These are phyloP conservation scores for Chrysosporium queenslandicum DNA, from an alignment of 2,329 filamentous ascomycete species.

Conservation along the genomic window DNA sequence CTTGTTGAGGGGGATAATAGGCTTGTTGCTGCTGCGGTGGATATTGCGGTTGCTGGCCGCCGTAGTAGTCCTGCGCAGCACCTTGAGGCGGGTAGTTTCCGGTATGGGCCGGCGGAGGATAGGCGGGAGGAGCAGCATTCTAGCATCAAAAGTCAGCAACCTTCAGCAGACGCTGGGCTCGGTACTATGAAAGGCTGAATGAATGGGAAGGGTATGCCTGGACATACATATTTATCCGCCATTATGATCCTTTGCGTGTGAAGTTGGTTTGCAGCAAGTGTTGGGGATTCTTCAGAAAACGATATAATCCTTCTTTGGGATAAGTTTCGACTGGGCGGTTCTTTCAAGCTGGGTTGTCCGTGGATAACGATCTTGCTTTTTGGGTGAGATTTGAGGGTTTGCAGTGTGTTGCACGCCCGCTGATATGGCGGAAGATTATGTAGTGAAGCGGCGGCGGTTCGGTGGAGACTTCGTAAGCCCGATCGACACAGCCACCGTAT, in stretches of 20 bases:
- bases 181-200: neutral
- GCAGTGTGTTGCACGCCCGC: too few species aligned
- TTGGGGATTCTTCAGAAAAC: too few species aligned
- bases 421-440: too few species aligned
- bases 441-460: too few species aligned
- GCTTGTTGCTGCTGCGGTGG: slow-evolving; percentile 20
- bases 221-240: slow-evolving; percentile 12
- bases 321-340: too few species aligned
- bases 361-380: too few species aligned
- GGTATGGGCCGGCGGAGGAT: slow-evolving; percentile 10
- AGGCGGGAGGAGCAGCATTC: slow-evolving; percentile 12
- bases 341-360: too few species aligned
- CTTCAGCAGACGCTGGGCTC: neutral
- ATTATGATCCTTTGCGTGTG: neutral
- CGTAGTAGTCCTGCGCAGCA: slow-evolving; percentile 28
- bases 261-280: neutral
- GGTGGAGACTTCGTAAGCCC: neutral
- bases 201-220: neutral
- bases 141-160: neutral
- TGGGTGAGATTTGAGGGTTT: too few species aligned
- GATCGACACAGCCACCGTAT: slow-evolving; percentile 7
- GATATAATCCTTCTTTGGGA: too few species aligned
- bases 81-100: slow-evolving; percentile 17
- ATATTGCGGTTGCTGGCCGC: slow-evolving; percentile 18
- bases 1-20: slow-evolving; percentile 26